Base-by-base conservation (phyloP, 495 filamentous ascomycete genomes). In the Penicillium egyptiacum region DNA sequence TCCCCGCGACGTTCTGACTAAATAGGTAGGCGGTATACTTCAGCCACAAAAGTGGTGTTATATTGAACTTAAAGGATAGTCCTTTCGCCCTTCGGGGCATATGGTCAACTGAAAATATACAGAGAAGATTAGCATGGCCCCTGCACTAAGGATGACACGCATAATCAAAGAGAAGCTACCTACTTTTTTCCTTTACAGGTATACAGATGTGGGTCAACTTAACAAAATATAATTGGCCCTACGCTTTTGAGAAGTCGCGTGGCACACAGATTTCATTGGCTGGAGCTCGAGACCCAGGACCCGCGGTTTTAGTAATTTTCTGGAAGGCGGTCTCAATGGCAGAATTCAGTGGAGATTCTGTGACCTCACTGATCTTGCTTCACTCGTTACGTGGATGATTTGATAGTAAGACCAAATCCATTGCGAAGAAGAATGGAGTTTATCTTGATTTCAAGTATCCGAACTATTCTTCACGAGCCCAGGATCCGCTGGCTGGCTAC, bases 111-210 rank as follows among this genome's bases (percentile, higher is more conserved):
- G 81, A 81, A 86, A 83, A 81, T 81, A 87, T 85, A 85, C 83
- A 90, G 86, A 92, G 88, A 92, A 91, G 86, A 92, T 92, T 96
- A 96, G 91, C 92, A 96, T 96, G 90, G 92, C 92, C 92, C 92
- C 92, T 97, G 92, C 91, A 96, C 91, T 95, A 96, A 96, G 91
- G 91, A 96, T 94, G 91, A 96, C 90, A 94, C 90, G 90, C 90
- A 91, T 82, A 89, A 91, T 90, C 88, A 92, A 91, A 92, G 89
- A 92, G 89, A 90, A 87, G 87, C 88, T 89, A 88, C 80, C 71
- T 82, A 78, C 86, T 85, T 87, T 87, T 87, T 87, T 61, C 35
- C 5, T 7, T 37, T 37, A 6, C 14, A 2, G 14, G 6, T n/a
- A 37, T 37, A 37, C n/a, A 0, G 16, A n/a, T 7, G 35, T n/a